phyloP scores from a whole-genome alignment of 2,329 filamentous ascomycete species.

The Aspergillus piperis region DNA sequence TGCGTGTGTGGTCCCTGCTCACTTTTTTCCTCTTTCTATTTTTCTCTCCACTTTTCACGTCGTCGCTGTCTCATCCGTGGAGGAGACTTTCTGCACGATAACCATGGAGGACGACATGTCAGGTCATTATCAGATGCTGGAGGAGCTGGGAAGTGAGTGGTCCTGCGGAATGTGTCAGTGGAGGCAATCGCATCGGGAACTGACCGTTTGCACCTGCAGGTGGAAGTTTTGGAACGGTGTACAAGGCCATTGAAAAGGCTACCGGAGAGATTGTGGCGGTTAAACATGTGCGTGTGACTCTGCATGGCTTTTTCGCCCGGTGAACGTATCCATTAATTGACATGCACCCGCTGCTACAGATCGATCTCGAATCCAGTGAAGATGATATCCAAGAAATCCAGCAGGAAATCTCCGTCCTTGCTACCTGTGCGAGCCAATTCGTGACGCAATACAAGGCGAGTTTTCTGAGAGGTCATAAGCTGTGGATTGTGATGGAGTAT shows the following conservation, averaged over 20 bases:
- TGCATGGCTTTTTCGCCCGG: neutral
- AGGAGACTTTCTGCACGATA: conserved; percentile 6
- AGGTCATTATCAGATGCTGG: conserved; percentile 87
- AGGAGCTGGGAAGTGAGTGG: conserved; percentile 88
- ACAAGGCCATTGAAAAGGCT: conserved; percentile 88
- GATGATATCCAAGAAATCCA: conserved; percentile 99
- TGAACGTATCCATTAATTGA: conserved; percentile 18
- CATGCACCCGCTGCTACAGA: conserved; percentile 55
- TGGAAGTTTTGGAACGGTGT: conserved; percentile 94
- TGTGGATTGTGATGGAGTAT: conserved; percentile 99
- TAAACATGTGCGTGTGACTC: conserved; percentile 72
- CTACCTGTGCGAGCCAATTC: conserved; percentile 89
- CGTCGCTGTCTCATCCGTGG: conserved; percentile 18
- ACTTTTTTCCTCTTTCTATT: conserved; percentile 11
- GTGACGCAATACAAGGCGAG: conserved; percentile 97
- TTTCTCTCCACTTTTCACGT: conserved; percentile 13
- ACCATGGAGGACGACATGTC: conserved; percentile 62
- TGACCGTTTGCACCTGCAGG: conserved; percentile 53
- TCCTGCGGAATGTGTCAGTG: neutral
- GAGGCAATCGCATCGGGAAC: conserved; percentile 5
- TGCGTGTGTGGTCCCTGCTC: neutral
- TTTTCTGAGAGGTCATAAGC: conserved; percentile 91
- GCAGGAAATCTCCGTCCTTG: conserved; percentile 91
- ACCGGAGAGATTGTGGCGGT: conserved; percentile 95
- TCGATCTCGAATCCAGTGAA: conserved; percentile 97